These are phyloP conservation scores for Naganishia onofrii DNA, from an alignment of 768 basidiomycete species.

Conservation along the genomic window DNA sequence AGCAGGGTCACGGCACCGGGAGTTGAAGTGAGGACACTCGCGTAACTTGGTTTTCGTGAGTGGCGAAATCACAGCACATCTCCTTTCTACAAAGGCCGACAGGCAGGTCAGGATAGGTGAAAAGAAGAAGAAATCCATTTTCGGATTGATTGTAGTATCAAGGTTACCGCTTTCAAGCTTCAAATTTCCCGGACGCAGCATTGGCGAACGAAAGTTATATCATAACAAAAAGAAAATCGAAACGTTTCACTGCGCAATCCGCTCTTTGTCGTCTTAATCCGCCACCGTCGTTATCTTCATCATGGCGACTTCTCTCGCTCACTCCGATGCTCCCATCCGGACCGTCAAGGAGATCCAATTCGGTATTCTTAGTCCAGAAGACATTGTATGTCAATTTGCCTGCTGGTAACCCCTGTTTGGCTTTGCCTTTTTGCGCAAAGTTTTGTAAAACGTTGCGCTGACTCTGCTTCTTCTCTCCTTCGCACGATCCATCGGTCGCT, in stretches of 20 bases:
- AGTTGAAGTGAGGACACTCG: not conserved
- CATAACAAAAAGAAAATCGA: not conserved
- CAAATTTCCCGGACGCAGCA: not conserved
- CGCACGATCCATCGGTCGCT: slow-evolving; percentile 5
- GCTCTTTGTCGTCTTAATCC: not conserved
- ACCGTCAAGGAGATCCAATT: slow-evolving; percentile 98
- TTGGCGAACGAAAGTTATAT: slow-evolving; percentile 1
- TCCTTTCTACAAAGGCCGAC: not conserved
- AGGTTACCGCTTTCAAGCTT: slow-evolving; percentile 1
- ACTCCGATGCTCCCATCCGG: slow-evolving; percentile 87
- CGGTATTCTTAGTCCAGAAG: slow-evolving; percentile 96
- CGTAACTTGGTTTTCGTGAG: not conserved
- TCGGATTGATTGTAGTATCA: slow-evolving; percentile 5
- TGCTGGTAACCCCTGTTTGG: not conserved
- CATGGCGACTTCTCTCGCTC: slow-evolving; percentile 56
- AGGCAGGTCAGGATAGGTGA: not conserved
- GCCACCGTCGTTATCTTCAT: not conserved
- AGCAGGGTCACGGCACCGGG: not conserved
- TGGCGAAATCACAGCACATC: not conserved
- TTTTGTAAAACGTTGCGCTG: not conserved
- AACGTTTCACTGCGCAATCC: slow-evolving; percentile 1
- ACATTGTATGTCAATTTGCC: slow-evolving; percentile 71
- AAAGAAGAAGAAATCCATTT: not conserved
- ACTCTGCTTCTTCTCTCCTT: not conserved
- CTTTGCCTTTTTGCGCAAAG: not conserved